Base-by-base conservation (phyloP, 345 rosid genomes). In the Brassica napus region DNA sequence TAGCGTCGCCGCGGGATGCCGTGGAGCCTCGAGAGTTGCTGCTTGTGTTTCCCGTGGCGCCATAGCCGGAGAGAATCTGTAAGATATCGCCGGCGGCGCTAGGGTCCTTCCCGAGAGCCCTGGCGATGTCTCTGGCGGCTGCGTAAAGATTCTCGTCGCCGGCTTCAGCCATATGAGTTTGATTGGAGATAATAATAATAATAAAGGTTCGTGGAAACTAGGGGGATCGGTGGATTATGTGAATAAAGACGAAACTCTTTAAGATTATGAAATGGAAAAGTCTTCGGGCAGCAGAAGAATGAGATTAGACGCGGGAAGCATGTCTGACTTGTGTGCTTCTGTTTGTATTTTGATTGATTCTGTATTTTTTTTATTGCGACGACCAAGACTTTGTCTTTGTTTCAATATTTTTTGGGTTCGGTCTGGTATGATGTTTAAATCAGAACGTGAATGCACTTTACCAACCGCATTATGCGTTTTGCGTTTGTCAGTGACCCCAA, bases 141-240 rank as follows among this genome's bases (percentile, higher is more conserved):
- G 98, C 97, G 1, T 88, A 82, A 18, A 94, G 79, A 84, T 91
- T 94, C 81, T 94, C 98, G 80, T 92, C 97, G 62, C 94, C 97
- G 82, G 85, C 82, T 72, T 86, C 85, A 18, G 87, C 84, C 87
- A 84, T 82, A 24, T 60, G 57, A 55, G 47, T 5, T 73, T 30
- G n/a, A 16, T 39, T 7, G 5, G 31, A 18, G 6, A 42, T 6
- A 7, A 68, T 44, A 28, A 70, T 32, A 34, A 21, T 37, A 75
- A 35, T 42, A 39, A 39, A 9, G 47, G 47, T 3, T 14, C 4
- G 1, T 5, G 52, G 60, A 65, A 32, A 68, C 15, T 31, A 16
- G 3, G 2, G 60, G 60, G 60, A 55, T 57, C 32, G 63, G 47
- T 49, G 1, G 68, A 68, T 67, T 47, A 30, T 58, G 79, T 52